Conservation (phyloP, 164 flowering plant genomes). For the Protea cynaroides region DNA sequence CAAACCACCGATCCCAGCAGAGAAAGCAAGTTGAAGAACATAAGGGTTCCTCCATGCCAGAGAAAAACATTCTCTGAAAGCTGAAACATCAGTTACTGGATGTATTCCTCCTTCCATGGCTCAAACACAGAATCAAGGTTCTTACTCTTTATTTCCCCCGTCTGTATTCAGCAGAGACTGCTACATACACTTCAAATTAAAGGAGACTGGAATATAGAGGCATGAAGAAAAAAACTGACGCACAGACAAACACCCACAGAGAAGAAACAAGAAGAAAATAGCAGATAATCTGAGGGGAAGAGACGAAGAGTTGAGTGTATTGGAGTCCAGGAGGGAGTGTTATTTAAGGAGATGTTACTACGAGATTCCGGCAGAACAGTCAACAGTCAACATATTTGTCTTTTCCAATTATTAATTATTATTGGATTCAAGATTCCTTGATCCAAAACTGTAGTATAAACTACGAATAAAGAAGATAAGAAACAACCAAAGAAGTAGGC, state of each 20-base stretch:
- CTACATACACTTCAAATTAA: too few species aligned
- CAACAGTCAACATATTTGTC: neutral
- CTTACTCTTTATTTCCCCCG: too few species aligned
- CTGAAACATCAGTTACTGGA: slow-evolving; percentile 36
- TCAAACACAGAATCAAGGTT: neutral
- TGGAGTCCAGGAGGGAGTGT: neutral
- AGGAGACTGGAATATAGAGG: neutral
- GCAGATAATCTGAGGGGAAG: neutral
- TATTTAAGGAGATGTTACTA: neutral
- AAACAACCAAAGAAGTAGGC: neutral
- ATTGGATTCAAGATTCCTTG: too few species aligned
- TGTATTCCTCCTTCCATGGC: slow-evolving; percentile 53
- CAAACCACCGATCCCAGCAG: slow-evolving; percentile 66
- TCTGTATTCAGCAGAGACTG: too few species aligned
- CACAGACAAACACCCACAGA: too few species aligned
- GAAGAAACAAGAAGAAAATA: too few species aligned
- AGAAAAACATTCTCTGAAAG: slow-evolving; percentile 51
- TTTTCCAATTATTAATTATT: neutral
- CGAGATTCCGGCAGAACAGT: slow-evolving; percentile 2
- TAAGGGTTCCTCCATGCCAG: slow-evolving; percentile 61
- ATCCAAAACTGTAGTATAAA: too few species aligned
- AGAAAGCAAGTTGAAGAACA: slow-evolving; percentile 63
- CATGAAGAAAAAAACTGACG: too few species aligned
- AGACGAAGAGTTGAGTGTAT: neutral
- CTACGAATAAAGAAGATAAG: neutral